phyloP scores from a whole-genome alignment of 495 filamentous ascomycete genomes.

The Neurospora discreta region DNA sequence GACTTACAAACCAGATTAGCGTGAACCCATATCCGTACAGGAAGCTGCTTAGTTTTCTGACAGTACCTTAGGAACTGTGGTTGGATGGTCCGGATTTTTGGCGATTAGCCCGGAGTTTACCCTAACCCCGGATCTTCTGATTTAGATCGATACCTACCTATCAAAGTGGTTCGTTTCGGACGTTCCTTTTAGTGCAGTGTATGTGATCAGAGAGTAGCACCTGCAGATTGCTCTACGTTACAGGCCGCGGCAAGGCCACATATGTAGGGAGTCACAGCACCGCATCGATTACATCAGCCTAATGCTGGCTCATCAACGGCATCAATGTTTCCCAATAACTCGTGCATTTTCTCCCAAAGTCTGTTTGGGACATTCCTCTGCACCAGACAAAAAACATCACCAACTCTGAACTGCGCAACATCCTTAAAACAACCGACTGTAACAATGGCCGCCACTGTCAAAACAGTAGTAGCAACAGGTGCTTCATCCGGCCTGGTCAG shows the following conservation, averaged over 20 bases:
- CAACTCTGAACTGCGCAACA: not conserved
- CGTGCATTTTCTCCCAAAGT: not conserved
- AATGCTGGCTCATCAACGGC: not conserved
- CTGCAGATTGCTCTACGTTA: not conserved
- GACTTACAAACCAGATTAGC: not conserved
- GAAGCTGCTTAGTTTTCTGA: not conserved
- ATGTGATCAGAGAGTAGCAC: not conserved
- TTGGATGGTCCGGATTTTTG: not conserved
- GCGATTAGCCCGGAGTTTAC: not conserved
- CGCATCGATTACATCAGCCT: not conserved
- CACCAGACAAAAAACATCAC: not conserved
- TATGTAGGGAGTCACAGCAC: not conserved
- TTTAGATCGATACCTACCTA: not conserved
- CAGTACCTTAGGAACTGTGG: not conserved
- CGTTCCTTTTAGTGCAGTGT: not conserved
- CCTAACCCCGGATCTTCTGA: not conserved
- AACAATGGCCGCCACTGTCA: slow-evolving; percentile 23
- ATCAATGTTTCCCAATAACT: not conserved
- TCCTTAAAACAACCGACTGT: not conserved
- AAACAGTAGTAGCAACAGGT: slow-evolving; percentile 36
- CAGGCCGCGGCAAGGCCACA: not conserved
- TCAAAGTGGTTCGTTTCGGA: not conserved
- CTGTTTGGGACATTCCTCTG: not conserved
- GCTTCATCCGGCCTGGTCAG: slow-evolving; percentile 34
- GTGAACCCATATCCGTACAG: not conserved